Percentiles rank a stretch among this genome's conserved stretches.
phyloP scores from a whole-genome alignment of 257 asterid genomes.

The Solanum neorickii region DNA sequence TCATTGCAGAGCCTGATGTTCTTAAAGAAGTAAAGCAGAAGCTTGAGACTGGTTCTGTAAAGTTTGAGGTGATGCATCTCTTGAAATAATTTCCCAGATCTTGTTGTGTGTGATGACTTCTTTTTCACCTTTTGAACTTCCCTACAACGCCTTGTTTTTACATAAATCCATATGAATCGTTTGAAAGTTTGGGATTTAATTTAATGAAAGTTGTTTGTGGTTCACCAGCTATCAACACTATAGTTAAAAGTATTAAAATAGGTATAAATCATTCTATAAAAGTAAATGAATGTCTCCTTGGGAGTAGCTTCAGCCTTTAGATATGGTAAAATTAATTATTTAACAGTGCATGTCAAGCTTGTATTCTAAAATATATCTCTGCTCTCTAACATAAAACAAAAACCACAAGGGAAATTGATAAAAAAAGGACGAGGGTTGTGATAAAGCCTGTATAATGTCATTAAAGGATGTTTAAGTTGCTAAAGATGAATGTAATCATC shows the following conservation, averaged over 20 bases:
- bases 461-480: neutral
- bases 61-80: slow-evolving; percentile 63
- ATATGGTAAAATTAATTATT: neutral
- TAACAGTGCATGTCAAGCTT: neutral
- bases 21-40: slow-evolving; percentile 90
- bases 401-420: neutral
- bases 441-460: neutral
- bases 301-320: neutral
- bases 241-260: neutral
- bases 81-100: neutral
- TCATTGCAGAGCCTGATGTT: slow-evolving; percentile 82
- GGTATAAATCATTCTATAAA: neutral
- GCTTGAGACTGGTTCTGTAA: slow-evolving; percentile 80
- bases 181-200: neutral
- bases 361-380: neutral
- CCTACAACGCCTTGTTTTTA: neutral
- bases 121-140: neutral
- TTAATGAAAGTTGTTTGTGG: neutral
- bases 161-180: neutral
- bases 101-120: neutral
- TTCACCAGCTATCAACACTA: neutral
- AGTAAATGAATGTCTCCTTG: neutral
- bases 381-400: neutral
- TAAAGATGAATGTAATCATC: neutral
- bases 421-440: neutral